Conservation (phyloP, 2,329 filamentous ascomycete species). For the Tolypocladium guangdongense region DNA sequence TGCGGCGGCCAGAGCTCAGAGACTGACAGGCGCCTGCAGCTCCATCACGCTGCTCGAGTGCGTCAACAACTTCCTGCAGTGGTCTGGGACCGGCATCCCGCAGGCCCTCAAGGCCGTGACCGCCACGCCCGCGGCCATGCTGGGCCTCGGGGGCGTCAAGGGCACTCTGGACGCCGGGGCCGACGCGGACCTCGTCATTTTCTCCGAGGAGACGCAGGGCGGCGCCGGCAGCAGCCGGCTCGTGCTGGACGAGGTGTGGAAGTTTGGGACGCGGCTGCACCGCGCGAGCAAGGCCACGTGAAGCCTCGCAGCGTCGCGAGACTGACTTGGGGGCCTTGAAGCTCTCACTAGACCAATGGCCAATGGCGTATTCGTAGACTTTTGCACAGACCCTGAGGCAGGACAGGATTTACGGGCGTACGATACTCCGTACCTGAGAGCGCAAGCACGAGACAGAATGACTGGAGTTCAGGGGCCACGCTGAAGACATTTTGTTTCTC, state of each 20-base stretch:
- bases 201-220: constrained; percentile 41
- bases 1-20: not conserved
- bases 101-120: constrained; percentile 65
- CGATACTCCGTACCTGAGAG: too few species aligned
- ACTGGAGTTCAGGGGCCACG: not conserved
- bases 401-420: not conserved
- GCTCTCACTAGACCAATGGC: not conserved
- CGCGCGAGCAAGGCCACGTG: constrained; percentile 7
- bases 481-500: not conserved
- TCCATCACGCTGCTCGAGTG: constrained; percentile 70
- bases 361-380: not conserved
- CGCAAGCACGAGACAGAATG: not conserved
- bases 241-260: constrained; percentile 67
- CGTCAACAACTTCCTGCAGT: constrained; percentile 69
- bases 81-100: constrained; percentile 58
- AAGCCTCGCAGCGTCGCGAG: not conserved
- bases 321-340: not conserved
- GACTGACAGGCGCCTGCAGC: constrained; percentile 23
- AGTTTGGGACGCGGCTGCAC: constrained; percentile 52
- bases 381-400: not conserved
- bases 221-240: constrained; percentile 36
- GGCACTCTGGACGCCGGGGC: constrained; percentile 52
- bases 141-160: constrained; percentile 57
- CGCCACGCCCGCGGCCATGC: constrained; percentile 64
- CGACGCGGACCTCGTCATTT: constrained; percentile 58